Conservation (phyloP, 2,329 filamentous ascomycete genomes). For the Gaeumannomyces tritici region DNA sequence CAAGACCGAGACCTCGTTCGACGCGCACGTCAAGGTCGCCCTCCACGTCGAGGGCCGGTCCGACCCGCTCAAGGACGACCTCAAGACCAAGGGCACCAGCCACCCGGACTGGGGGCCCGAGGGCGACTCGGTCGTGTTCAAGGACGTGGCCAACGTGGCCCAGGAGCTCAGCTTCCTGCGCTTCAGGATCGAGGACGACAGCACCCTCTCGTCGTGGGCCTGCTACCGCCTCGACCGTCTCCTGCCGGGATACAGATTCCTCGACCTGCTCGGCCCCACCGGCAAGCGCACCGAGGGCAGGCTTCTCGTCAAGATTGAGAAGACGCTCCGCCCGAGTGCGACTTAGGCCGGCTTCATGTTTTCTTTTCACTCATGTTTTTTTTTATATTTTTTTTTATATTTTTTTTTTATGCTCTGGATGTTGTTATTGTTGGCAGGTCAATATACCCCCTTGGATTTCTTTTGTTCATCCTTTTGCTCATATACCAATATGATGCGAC, state of each 20-base stretch:
- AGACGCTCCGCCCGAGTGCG: constrained; percentile 22
- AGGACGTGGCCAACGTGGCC: constrained; percentile 46
- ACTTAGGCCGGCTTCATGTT: constrained; percentile 2
- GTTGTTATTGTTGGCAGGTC: neutral
- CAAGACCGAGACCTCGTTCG: constrained; percentile 38
- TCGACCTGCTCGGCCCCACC: constrained; percentile 36
- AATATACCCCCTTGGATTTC: neutral
- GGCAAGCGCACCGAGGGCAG: constrained; percentile 34
- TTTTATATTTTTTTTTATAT: neutral
- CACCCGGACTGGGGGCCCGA: constrained; percentile 52
- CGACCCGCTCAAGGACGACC: constrained; percentile 44
- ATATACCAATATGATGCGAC: too few species aligned
- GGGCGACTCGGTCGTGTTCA: constrained; percentile 49
- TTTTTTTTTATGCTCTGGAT: neutral
- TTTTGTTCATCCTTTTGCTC: too few species aligned
- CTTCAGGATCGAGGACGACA: constrained; percentile 48
- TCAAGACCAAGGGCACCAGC: constrained; percentile 42
- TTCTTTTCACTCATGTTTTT: constrained; percentile 1
- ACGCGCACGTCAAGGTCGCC: constrained; percentile 69
- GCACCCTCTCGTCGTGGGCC: constrained; percentile 40
- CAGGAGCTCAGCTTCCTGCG: constrained; percentile 64
- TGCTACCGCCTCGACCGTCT: constrained; percentile 52
- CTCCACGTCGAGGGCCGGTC: constrained; percentile 57
- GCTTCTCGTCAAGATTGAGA: constrained; percentile 43
- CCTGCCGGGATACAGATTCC: constrained; percentile 42